phyloP scores from a whole-genome alignment of 768 basidiomycete species.

The Termitomyces sp. region DNA sequence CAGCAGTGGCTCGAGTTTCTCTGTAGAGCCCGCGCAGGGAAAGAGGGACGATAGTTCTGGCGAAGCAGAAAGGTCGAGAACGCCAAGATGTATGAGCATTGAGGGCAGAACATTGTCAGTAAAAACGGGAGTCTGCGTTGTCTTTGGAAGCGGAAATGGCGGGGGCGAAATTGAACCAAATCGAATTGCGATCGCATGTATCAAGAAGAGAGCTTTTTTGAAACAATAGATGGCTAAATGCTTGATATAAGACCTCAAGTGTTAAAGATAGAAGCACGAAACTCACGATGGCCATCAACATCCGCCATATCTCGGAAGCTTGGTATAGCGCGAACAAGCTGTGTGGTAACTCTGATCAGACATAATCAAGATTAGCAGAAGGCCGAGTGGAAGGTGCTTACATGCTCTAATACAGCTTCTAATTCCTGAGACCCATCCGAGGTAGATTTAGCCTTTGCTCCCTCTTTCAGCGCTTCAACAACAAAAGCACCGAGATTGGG shows the following conservation, averaged over 20 bases:
- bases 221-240: slow-evolving; percentile 75
- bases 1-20: slow-evolving; percentile 35
- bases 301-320: slow-evolving; percentile 75
- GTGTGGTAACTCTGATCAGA: slow-evolving; percentile 7
- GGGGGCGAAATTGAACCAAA: slow-evolving; percentile 51
- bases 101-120: slow-evolving; percentile 82
- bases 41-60: slow-evolving; percentile 42
- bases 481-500: slow-evolving; percentile 72
- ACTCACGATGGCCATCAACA: slow-evolving; percentile 60
- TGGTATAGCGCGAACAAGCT: slow-evolving; percentile 76
- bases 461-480: slow-evolving; percentile 57
- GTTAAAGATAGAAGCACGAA: not conserved
- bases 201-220: slow-evolving; percentile 84
- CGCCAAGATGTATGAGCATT: slow-evolving; percentile 70
- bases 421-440: slow-evolving; percentile 29
- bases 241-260: not conserved
- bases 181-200: slow-evolving; percentile 62
- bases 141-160: slow-evolving; percentile 60
- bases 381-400: slow-evolving; percentile 24
- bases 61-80: slow-evolving; percentile 59
- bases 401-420: slow-evolving; percentile 61
- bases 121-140: slow-evolving; percentile 57
- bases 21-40: slow-evolving; percentile 35
- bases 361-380: not conserved
- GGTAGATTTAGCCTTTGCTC: slow-evolving; percentile 24